Base-by-base conservation (phyloP, 306 rosid species). In the Inga laurina region DNA sequence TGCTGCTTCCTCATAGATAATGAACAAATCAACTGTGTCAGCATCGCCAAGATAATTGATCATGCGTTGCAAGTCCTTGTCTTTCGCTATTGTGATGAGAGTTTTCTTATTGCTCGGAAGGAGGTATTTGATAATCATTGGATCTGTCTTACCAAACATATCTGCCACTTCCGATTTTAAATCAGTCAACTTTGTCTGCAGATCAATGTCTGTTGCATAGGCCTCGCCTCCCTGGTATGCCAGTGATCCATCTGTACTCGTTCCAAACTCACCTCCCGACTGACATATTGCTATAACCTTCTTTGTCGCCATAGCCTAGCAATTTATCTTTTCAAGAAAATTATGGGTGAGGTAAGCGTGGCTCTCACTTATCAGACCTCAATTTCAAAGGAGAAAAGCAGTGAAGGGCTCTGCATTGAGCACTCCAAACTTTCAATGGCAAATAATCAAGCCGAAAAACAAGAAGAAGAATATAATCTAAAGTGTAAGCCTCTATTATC, bases 61-160 rank as follows among this genome's bases (percentile, higher is more conserved):
- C 99, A 96, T 96, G 37, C 99, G 96, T 72, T 91, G 97, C 89
- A 96, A 84, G 87, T 96, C 99, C 92, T 92, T 93, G 81, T 93
- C 99, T 82, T 92, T 93, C 10, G 99, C 92, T 45, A 96, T 83
- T 1, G 96, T 90, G 75, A 96, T 96, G 61, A 92, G 97, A 48
- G 98, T 96, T 88, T 84, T 96, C 90, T 89, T 93, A 75, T 96
- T 93, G 13, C 93, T 91, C 0, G 99, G 99, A 78, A 96, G 97
- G 68, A 96, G 90, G 88, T 96, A 96, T 90, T 92, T 96, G 82
- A 96, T 84, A 67, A 81, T 79, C 94, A 96, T 87, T 10, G 88
- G 85, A 64, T 88, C 88, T 14, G 75, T 84, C 79, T 83, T 87
- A 81, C 90, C 88, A 78, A 95, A 93, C 91, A 86, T 92, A 41